Conservation (phyloP, 1,284 basidiomycete species). For the Ustilago esculenta region DNA sequence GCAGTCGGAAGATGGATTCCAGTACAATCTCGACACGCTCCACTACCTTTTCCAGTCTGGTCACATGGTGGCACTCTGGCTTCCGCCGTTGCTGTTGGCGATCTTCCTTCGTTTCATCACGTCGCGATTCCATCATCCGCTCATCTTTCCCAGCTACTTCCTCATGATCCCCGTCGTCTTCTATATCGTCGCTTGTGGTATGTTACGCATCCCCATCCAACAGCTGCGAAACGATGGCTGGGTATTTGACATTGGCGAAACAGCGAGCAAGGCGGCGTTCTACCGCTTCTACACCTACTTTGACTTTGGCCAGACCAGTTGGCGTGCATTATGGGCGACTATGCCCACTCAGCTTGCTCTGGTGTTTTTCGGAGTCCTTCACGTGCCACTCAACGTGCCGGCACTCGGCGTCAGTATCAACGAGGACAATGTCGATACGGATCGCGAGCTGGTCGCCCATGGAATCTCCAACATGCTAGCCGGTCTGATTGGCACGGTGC, state of each 20-base stretch:
- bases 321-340: conserved; percentile 66
- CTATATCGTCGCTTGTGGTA: conserved; percentile 77
- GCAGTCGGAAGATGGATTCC: conserved; percentile 78
- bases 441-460: conserved; percentile 91
- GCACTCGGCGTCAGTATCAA: conserved; percentile 92
- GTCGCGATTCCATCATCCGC: conserved; percentile 81
- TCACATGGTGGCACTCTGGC: conserved; percentile 78
- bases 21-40: conserved; percentile 76
- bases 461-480: conserved; percentile 89
- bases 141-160: conserved; percentile 91
- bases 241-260: conserved; percentile 82
- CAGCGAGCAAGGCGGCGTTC: conserved; percentile 59
- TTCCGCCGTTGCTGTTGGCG: conserved; percentile 80
- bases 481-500: conserved; percentile 81
- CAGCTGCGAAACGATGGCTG: conserved; percentile 78
- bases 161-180: conserved; percentile 83
- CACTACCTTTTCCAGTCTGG: conserved; percentile 68
- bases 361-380: conserved; percentile 90
- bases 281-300: conserved; percentile 67
- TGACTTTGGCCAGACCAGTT: conserved; percentile 60
- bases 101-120: conserved; percentile 83
- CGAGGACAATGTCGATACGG: conserved; percentile 87
- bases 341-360: conserved; percentile 70
- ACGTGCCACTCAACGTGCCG: conserved; percentile 78
- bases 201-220: conserved; percentile 75